Evolutionary conservation across 163 green algal genomes (phyloP).

Genomic region (Scenedesmus sp.): DNA sequence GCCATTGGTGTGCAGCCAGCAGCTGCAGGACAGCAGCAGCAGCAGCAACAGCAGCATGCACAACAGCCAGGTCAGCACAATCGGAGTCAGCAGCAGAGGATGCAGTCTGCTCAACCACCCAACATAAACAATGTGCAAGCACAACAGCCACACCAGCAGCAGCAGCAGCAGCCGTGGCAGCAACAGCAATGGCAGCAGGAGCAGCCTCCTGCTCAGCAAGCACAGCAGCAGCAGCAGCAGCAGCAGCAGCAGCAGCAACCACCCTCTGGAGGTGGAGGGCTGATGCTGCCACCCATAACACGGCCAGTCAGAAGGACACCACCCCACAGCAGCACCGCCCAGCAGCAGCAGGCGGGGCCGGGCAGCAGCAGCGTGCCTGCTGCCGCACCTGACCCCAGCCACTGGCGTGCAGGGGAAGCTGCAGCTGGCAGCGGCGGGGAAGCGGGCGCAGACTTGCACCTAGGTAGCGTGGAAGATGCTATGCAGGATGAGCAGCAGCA

Average conservation of each 20-base stretch:
- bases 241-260: neutral
- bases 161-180: neutral
- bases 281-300: neutral
- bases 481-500: neutral
- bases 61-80: neutral
- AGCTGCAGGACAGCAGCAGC: constrained; percentile 6
- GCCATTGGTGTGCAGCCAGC: neutral
- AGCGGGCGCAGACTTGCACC: neutral
- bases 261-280: neutral
- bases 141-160: neutral
- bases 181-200: neutral
- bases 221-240: neutral
- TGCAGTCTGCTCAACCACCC: neutral
- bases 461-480: neutral
- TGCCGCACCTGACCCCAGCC: neutral
- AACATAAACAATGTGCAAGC: neutral
- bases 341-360: neutral
- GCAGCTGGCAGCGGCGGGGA: neutral
- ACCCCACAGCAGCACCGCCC: neutral
- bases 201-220: neutral
- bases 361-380: neutral
- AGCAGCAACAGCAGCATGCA: neutral
- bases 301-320: neutral
- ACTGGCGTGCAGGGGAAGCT: neutral
- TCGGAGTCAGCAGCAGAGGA: neutral